Base-by-base conservation (phyloP, 2,329 filamentous ascomycete genomes). In the Colletotrichum falcatum region DNA sequence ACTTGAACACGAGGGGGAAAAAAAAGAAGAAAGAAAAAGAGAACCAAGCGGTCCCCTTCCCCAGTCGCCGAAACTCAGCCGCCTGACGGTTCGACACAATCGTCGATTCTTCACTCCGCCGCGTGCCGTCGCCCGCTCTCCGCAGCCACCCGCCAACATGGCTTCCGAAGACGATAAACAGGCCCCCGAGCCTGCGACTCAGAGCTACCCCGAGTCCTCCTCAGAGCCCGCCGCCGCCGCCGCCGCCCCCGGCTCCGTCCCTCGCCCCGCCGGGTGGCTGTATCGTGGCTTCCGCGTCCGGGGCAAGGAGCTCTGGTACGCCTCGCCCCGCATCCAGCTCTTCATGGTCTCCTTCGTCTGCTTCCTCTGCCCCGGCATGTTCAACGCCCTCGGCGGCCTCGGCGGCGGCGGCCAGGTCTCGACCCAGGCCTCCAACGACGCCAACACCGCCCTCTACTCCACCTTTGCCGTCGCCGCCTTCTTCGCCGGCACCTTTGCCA, bases 401-500 rank as follows among this genome's bases (percentile, higher is more conserved):
- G 91, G 91, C 68, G 91, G 89, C 69, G 90, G 84, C 78, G 91
- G 89, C 67, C 86, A 87, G 74, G 78, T 89, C 72, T 83, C 90
- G 76, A 73, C 81, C 11, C 85, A 83, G 30, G 90, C 83, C 60
- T 78, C 80, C 85, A 91, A 92, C 78, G 87, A 91, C 75, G 89
- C 91, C 76, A 91, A 89, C 78, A 90, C 89, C 5, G 92, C 91
- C 28, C 81, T 94, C 61, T 93, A 94, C 82, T 89, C 89, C 72
- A 92, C 90, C 44, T 94, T 94, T 78, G 88, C 89, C 54, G 83
- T 89, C 60, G 85, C 90, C 48, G 91, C 89, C 73, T 88, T 94
- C 81, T 87, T 92, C 77, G 91, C 92, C 74, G 92, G 92, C 66
- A 95, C 92, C 62, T 88, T 95, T 76, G 91, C 91, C 82, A 96